A percentile compares a stretch with the other conserved stretches of the same genome.
Conservation (phyloP, 2,329 filamentous ascomycete genomes). For the Emydomyces testavorans region DNA sequence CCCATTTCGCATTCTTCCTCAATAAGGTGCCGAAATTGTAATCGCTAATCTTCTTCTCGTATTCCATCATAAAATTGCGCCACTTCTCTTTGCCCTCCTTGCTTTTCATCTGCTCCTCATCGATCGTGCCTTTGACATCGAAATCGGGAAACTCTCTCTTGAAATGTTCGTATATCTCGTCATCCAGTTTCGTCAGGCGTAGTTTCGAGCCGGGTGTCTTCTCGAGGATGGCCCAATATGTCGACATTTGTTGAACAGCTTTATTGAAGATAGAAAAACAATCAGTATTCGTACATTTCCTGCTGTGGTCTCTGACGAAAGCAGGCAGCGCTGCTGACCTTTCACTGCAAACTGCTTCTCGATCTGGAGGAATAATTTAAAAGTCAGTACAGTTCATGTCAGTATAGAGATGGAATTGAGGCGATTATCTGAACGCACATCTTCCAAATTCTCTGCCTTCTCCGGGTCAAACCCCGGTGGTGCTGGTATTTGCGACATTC, state of each 20-base stretch:
- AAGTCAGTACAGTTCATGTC: neutral
- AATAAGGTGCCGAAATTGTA: constrained; percentile 97
- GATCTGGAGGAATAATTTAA: constrained; percentile 48
- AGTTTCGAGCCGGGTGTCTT: constrained; percentile 78
- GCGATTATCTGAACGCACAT: constrained; percentile 39
- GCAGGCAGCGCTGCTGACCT: constrained; percentile 45
- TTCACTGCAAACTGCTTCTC: constrained; percentile 99
- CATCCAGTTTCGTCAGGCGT: constrained; percentile 84
- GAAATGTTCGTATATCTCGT: constrained; percentile 88
- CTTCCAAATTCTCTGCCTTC: constrained; percentile 57
- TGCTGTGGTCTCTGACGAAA: neutral
- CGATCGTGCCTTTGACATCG: constrained; percentile 64
- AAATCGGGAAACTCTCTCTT: constrained; percentile 84
- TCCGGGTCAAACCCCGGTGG: constrained; percentile 41
- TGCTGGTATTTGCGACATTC: constrained; percentile 10
- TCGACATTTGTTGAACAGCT: constrained; percentile 90
- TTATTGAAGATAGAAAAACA: constrained; percentile 15
- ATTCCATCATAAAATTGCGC: constrained; percentile 86
- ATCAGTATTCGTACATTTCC: neutral
- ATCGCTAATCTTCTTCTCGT: constrained; percentile 91
- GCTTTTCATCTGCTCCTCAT: constrained; percentile 97
- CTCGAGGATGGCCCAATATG: constrained; percentile 93
- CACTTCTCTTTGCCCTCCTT: constrained; percentile 87
- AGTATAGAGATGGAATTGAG: neutral
- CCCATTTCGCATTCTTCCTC: constrained; percentile 60